Base-by-base conservation (phyloP, 345 rosid genomes). In the Litchi chinensis region DNA sequence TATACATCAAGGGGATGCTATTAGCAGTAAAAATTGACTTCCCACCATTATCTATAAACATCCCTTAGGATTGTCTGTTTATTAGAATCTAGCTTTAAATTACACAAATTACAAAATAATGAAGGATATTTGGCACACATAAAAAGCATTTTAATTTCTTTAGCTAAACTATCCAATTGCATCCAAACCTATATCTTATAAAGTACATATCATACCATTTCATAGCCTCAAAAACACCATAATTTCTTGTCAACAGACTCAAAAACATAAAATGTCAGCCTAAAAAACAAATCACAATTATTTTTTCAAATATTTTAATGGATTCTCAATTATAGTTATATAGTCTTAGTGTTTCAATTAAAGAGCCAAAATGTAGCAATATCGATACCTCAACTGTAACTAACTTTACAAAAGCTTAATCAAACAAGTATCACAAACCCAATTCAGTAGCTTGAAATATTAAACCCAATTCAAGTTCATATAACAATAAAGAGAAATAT, bases 1-100 rank as follows among this genome's bases (percentile, higher is more conserved):
- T 19, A 68, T 68, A 65, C 50, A 73, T 43, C 52, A 68, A 77
- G 44, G 5, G 41, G 22, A 77, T 66, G 18, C 5, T 52, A 32
- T 15, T 52, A 52, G 57, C 6, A 13, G 19, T 50, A 52, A 15
- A 52, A 52, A 52, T 52, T 52, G 57, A 52, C 7, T 3, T 52
- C 57, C 19, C 15, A 52, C 57, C 11, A 52, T 32, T 32, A 32
- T 32, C 37, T 32, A 32, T 32, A 32, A 32, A 32, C 3, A 32
- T 1, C 37, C 4, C 37, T 32, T 32, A 1, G 37, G 37, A 32
- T 32, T 2, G 37, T 32, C 37, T 3, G 3, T 32, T 32, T 32
- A 32, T 32, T 32, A 32, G 37, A 32, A 32, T 32, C 37, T 32
- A 32, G 37, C 37, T 3, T 32, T 32, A 32, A 32, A 2, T 32